Conservation (phyloP, 257 asterid species). For the Ajuga chamaepitys region DNA sequence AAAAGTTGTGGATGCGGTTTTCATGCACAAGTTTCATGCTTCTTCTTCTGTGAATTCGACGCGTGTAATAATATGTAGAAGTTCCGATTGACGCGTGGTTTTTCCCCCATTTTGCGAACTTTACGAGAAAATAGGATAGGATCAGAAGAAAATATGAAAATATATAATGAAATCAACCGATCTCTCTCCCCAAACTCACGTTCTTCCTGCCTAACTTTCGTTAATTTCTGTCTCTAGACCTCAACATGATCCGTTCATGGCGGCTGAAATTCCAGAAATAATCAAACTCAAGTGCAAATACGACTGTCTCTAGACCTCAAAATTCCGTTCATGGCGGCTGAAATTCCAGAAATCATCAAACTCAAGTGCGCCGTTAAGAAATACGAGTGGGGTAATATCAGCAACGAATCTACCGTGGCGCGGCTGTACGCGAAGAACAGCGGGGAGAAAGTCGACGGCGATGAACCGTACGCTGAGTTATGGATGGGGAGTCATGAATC, state of each 20-base stretch:
- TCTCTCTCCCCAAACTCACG: too few relatives aligned
- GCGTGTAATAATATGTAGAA: too few relatives aligned
- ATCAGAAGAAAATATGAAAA: too few relatives aligned
- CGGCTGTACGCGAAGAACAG: constrained; percentile 45
- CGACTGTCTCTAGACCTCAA: constrained; percentile 21
- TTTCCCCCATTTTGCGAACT: too few relatives aligned
- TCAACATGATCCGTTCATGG: constrained; percentile 22
- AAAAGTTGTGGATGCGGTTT: too few relatives aligned
- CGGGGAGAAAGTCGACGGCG: constrained; percentile 33
- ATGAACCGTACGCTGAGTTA: constrained; percentile 62
- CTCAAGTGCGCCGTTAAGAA: constrained; percentile 57
- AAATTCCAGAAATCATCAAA: constrained; percentile 26
- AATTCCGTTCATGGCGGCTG: constrained; percentile 28
- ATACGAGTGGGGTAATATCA: constrained; percentile 66
- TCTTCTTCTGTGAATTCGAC: too few relatives aligned
- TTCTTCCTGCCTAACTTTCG: too few relatives aligned
- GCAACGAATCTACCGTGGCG: constrained; percentile 52
- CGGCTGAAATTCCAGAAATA: constrained; percentile 22
- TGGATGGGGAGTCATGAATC: constrained; percentile 96
- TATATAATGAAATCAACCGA: too few relatives aligned
- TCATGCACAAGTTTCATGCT: too few relatives aligned
- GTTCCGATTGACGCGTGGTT: too few relatives aligned
- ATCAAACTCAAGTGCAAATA: constrained; percentile 57
- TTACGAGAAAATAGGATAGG: too few relatives aligned
- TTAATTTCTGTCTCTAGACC: constrained; percentile 10